Conservation (phyloP, 2,329 filamentous ascomycete genomes). For the Clarireedia sp. region DNA sequence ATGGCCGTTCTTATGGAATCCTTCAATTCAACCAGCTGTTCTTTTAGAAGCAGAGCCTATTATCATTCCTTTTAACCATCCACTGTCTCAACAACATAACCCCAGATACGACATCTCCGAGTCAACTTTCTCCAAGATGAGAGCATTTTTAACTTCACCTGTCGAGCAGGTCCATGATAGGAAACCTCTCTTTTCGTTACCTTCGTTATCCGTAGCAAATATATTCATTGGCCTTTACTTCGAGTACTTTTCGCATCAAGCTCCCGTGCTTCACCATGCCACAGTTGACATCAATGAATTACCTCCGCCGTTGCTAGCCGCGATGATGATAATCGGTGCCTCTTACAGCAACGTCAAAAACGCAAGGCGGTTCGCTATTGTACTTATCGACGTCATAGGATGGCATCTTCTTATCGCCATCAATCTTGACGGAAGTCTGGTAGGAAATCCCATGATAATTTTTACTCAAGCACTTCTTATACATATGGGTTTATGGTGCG, state of each 20-base stretch:
- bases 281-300: slow-evolving; percentile 22
- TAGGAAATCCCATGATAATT: slow-evolving; percentile 21
- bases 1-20: slow-evolving; percentile 22
- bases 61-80: slow-evolving; percentile 14
- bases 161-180: background rate
- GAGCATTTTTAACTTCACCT: background rate
- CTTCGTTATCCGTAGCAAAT: slow-evolving; percentile 18
- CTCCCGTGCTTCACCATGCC: slow-evolving; percentile 22
- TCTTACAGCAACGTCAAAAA: slow-evolving; percentile 20
- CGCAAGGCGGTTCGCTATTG: slow-evolving; percentile 20
- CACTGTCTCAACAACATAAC: slow-evolving; percentile 15
- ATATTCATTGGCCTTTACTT: slow-evolving; percentile 24
- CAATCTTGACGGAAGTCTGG: slow-evolving; percentile 18
- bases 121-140: slow-evolving; percentile 6
- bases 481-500: slow-evolving; percentile 21
- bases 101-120: slow-evolving; percentile 21
- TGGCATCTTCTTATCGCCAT: slow-evolving; percentile 19
- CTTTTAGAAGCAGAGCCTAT: slow-evolving; percentile 16
- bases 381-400: slow-evolving; percentile 19
- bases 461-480: slow-evolving; percentile 21
- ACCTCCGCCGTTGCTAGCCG: slow-evolving; percentile 18
- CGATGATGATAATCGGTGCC: slow-evolving; percentile 22
- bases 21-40: slow-evolving; percentile 7
- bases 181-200: slow-evolving; percentile 13
- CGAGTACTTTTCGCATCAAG: slow-evolving; percentile 21